Conservation (phyloP, 2,329 filamentous ascomycete species). For the Fusarium continuum region DNA sequence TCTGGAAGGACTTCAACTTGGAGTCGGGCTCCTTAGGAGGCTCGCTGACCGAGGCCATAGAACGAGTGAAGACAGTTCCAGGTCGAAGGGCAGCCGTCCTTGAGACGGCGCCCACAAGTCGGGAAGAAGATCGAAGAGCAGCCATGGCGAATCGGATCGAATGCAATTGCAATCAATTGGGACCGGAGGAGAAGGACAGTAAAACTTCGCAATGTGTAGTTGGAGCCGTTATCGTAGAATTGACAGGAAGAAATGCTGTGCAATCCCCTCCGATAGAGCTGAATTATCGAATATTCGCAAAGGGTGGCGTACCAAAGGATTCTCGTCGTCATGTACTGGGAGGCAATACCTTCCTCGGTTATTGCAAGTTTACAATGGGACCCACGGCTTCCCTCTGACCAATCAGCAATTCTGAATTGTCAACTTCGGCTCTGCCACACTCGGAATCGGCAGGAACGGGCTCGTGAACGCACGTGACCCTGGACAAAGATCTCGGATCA, state of each 20-base stretch:
- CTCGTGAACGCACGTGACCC: conserved; percentile 39
- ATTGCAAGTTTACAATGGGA: conserved; percentile 39
- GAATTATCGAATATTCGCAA: conserved; percentile 35
- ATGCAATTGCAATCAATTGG: conserved; percentile 29
- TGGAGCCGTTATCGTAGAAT: conserved; percentile 37
- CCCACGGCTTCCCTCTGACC: conserved; percentile 18
- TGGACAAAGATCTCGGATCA: conserved; percentile 24
- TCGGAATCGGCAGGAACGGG: conserved; percentile 39
- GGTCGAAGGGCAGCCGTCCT: conserved; percentile 52
- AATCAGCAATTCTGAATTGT: conserved; percentile 44
- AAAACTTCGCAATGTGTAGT: conserved; percentile 35
- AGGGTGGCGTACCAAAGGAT: conserved; percentile 37
- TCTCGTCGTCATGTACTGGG: conserved; percentile 44
- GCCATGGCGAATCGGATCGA: conserved; percentile 58
- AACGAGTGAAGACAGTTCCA: conserved; percentile 57
- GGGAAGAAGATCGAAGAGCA: conserved; percentile 68
- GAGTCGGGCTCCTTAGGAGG: conserved; percentile 71
- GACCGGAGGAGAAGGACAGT: conserved; percentile 43
- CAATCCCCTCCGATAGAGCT: conserved; percentile 42
- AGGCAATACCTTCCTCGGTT: conserved; percentile 46
- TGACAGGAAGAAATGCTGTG: conserved; percentile 42
- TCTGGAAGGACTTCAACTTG: conserved; percentile 91
- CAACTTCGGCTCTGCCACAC: conserved; percentile 42
- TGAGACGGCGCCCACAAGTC: conserved; percentile 60
- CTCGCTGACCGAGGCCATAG: conserved; percentile 66